A percentile compares a stretch with the other conserved stretches of the same genome.
Evolutionary conservation across 768 basidiomycete genomes (phyloP).

Genomic region (Hericium alpestre): DNA sequence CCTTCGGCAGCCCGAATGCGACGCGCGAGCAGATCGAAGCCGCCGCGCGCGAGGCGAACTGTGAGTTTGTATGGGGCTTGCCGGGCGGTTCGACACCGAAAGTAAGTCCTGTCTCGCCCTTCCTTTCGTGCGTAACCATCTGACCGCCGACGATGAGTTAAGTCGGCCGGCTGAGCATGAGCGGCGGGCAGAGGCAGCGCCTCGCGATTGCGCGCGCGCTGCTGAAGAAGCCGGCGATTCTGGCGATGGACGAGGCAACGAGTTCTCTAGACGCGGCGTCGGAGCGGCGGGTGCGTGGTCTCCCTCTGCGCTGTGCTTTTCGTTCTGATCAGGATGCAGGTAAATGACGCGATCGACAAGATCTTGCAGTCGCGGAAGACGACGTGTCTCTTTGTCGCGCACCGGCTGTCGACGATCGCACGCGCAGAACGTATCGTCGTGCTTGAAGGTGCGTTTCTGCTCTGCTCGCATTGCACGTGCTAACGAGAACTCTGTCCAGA

Average conservation of each 20-base stretch:
- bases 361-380: slow-evolving; percentile 72
- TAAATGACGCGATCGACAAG: slow-evolving; percentile 86
- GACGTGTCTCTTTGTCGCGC: slow-evolving; percentile 83
- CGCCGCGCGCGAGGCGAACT: slow-evolving; percentile 86
- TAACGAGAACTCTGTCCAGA: slow-evolving; percentile 25
- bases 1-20: slow-evolving; percentile 68
- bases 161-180: slow-evolving; percentile 64
- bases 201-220: slow-evolving; percentile 81
- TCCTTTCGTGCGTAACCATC: background rate
- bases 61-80: slow-evolving; percentile 92
- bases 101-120: slow-evolving; percentile 38
- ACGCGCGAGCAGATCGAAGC: slow-evolving; percentile 78
- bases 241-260: slow-evolving; percentile 86
- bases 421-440: slow-evolving; percentile 85
- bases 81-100: slow-evolving; percentile 86
- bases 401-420: slow-evolving; percentile 83
- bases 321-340: slow-evolving; percentile 28
- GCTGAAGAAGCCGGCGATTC: slow-evolving; percentile 77
- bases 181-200: slow-evolving; percentile 74
- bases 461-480: background rate
- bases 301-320: background rate
- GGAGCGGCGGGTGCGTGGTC: slow-evolving; percentile 55
- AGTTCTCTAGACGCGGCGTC: slow-evolving; percentile 83
- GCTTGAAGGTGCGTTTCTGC: slow-evolving; percentile 52
- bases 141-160: background rate